Percentiles rank a stretch among this genome's conserved stretches.
Conservation (phyloP, 2,329 filamentous ascomycete genomes). For the Herpotrichia juniperi region DNA sequence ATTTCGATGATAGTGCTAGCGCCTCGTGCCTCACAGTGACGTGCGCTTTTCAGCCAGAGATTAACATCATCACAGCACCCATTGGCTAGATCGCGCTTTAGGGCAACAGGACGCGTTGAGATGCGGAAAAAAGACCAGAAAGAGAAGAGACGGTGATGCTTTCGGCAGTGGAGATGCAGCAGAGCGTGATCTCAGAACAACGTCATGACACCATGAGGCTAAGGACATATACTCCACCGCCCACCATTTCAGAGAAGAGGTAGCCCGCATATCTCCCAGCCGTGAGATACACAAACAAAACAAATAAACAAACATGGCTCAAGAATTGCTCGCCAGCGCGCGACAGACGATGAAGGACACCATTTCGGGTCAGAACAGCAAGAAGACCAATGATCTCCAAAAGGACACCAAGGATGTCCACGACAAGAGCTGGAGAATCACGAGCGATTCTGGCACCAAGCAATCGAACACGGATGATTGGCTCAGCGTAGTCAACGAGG, state of each 20-base stretch:
- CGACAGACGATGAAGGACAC: constrained; percentile 40
- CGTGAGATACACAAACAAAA: not conserved
- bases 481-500: constrained; percentile 68
- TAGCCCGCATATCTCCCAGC: not conserved
- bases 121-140: not conserved
- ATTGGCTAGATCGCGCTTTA: constrained; percentile 10
- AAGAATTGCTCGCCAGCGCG: constrained; percentile 33
- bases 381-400: constrained; percentile 68
- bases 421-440: constrained; percentile 64
- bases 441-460: constrained; percentile 78
- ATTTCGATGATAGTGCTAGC: constrained; percentile 24
- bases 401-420: constrained; percentile 64
- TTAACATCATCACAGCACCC: constrained; percentile 12
- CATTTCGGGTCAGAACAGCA: constrained; percentile 39
- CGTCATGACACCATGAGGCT: not conserved
- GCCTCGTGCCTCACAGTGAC: constrained; percentile 21
- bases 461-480: constrained; percentile 78
- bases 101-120: too few relatives aligned
- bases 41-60: constrained; percentile 11
- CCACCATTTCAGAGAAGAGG: not conserved
- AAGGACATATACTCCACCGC: not conserved
- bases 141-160: not conserved
- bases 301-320: constrained; percentile 29
- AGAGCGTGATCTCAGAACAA: not conserved
- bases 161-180: not conserved